Evolutionary conservation across 257 asterid genomes (phyloP), one percentile per base, ranked within the genome.

Genomic region (Solanum lycopersicoides): DNA sequence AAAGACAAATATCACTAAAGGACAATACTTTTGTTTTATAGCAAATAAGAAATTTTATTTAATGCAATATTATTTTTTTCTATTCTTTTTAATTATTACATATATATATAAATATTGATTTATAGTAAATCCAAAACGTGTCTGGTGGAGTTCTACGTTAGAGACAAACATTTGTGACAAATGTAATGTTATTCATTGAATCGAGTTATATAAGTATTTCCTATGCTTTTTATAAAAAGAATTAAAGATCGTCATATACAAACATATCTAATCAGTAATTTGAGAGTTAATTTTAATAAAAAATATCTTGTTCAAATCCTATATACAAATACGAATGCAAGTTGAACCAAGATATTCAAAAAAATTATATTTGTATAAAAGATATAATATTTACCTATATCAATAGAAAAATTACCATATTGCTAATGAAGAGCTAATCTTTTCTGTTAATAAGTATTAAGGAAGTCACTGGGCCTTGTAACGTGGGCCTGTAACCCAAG

Each of bases 401-500:
- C 28, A 59, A 20, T 59, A 59, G 28, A 3, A 21, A 59, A 21
- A 23, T 23, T 60, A 32, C 50, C 82, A 37, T 50, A 37, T 73
- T 25, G 1, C 6, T 37, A 73, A 37, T 73, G 18, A 37, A 37
- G 11, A 37, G 50, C 5, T 37, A 37, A 72, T 35, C 1, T 73
- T 35, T 37, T 73, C 28, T 9, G 10, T 74, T 74, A 35, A 74
- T 21, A 20, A 37, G 50, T 74, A 74, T 4, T 10, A 74, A 35
- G 32, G 50, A 37, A 74, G 32, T 20, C 3, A 6, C 20, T 12
- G 82, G 50, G 82, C 82, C 82, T 74, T 37, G 50, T 37, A 10
- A 73, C 50, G 25, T 9, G 82, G 82, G 82, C 50, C n/a, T 73
- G 82, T 73, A 73, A 73, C 50, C 47, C 82, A 73, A 73, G 50